Base-by-base conservation (phyloP, 1,139 yeast genomes). In the Magnusiomyces fungicola region DNA sequence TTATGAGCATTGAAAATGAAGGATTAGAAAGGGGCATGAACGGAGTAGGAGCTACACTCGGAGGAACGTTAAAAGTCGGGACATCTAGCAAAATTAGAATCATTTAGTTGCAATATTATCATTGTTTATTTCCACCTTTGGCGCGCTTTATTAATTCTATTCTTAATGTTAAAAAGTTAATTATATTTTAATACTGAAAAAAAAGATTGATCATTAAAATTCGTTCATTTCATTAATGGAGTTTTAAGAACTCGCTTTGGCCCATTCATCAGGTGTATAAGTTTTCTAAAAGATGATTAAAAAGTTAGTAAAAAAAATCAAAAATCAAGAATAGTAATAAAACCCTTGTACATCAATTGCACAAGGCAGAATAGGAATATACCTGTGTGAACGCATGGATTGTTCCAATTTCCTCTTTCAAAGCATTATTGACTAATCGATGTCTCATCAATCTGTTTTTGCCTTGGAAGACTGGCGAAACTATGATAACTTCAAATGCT, bases 341-440 rank as follows among this genome's bases (percentile, higher is more conserved):
- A 38, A 7, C 14, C 10, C 12, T 34, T 34, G 16, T 38, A 30
- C 19, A 6, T 19, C 10, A 7, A 16, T 5, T 14, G 19, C 21
- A 38, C 18, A 18, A 30, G 27, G 27, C 21, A 38, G 32, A 6
- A 10, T 30, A n/a, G 23, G 2, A 19, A 59, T 78, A 83, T 68
- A 87, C 89, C 61, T 92, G 97, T 0, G 97, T 88, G 65, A 92
- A 94, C 0, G 98, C 98, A 68, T 92, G 98, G 42, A 92, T 89
- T 4, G 75, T 69, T 0, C 87, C 83, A 42, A 92, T 87, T 63
- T 90, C 96, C 18, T 83, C 88, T 61, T 81, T 82, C 54, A 92
- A 73, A 1, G 87, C 81, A 38, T 68, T 73, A 66, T 94, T 92
- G 45, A 94, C 96, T 58, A 89, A 63, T 55, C 97, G 74, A 60